Conservation (phyloP, 768 basidiomycete genomes). For the Phylloporus sp. region DNA sequence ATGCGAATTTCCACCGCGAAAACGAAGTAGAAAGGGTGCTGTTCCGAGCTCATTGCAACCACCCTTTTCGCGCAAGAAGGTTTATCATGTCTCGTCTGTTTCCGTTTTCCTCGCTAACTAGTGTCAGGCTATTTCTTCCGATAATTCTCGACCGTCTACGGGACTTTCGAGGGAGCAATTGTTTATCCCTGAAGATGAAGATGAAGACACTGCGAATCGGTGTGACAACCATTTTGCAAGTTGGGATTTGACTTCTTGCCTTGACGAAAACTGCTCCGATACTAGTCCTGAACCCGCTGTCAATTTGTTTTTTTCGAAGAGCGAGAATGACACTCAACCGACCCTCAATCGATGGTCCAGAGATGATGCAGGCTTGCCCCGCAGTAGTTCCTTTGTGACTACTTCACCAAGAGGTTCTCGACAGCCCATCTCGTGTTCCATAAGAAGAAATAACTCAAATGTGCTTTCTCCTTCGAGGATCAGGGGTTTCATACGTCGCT, state of each 20-base stretch:
- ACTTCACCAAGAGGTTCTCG: not conserved
- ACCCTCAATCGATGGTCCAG: constrained; percentile 5
- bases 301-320: not conserved
- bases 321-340: constrained; percentile 1
- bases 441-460: constrained; percentile 6
- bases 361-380: constrained; percentile 4
- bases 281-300: constrained; percentile 13
- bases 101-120: constrained; percentile 12
- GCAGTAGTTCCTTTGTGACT: not conserved
- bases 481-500: constrained; percentile 16
- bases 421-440: not conserved
- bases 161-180: constrained; percentile 6
- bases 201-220: constrained; percentile 8
- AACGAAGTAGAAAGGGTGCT: constrained; percentile 13
- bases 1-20: constrained; percentile 10
- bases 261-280: constrained; percentile 31
- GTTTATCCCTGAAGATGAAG: constrained; percentile 16
- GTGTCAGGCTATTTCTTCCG: constrained; percentile 1
- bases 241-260: constrained; percentile 4
- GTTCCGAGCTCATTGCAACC: not conserved
- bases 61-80: constrained; percentile 8
- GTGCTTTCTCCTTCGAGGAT: constrained; percentile 25
- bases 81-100: constrained; percentile 3
- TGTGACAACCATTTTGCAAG: not conserved
- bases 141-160: not conserved